Evolutionary conservation across 2,329 filamentous ascomycete genomes (phyloP), one percentile per base, ranked within the genome.

Genomic region (Graphium sp.): DNA sequence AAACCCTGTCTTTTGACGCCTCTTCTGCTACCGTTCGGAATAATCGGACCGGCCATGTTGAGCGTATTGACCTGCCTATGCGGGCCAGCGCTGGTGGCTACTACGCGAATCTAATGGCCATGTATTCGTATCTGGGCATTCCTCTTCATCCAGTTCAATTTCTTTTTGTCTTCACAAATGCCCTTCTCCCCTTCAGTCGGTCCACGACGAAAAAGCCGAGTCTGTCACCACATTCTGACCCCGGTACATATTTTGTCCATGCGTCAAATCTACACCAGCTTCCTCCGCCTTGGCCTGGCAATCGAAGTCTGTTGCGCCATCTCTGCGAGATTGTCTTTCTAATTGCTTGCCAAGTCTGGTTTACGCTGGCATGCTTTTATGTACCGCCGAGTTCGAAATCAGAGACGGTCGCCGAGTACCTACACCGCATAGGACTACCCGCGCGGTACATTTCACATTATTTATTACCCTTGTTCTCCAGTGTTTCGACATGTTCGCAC

Each of bases 101-200:
- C 43, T 72, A 74, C 39, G 41, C 46, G 26, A 66, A 70, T 34
- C 45, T 74, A 27, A 56, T 54, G 35, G 49, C 52, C 16, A 63
- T 74, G 58, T 73, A 73, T 42, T 49, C 61, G 16, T 50, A 67
- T 36, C 45, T 74, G 4, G 55, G 50, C 3, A 49, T 74, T 9
- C 45, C 47, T 5, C 63, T 66, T 33, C 53, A 57, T 22, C 47
- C 54, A 9, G 54, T 65, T 30, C 53, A 50, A 11, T 71, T 71
- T 37, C 43, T 69, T 3, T 74, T 63, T 40, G 53, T 54, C 22
- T 64, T 71, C 32, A 53, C 60, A 8, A 50, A 43, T 28, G 37
- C 43, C 11, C 29, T 38, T n/a, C 9, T 38, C 23, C 6, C 21
- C 18, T 6, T 28, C 28, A 4, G 16, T 27, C 5, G 32, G 32